Evolutionary conservation across 345 rosid species (phyloP), one percentile per base, ranked within the genome.

Genomic region (Noccaea caerulescens): DNA sequence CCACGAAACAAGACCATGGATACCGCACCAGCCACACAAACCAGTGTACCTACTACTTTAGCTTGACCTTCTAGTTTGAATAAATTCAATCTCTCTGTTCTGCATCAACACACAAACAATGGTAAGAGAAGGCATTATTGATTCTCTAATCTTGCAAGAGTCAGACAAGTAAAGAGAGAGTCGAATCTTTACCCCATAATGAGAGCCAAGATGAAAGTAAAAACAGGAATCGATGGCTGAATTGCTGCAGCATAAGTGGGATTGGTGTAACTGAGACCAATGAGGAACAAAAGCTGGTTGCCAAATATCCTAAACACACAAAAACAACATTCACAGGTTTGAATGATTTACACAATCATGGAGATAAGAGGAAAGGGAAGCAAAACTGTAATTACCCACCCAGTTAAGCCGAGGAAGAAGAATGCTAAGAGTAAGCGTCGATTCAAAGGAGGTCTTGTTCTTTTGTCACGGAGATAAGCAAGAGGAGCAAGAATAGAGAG

Each of bases 211-310:
- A 94, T 72, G 80, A 94, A 94, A 52, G 99, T 94, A 77, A 94
- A 90, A 65, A 94, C 98, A 9, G 99, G 99, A 63, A 94, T 94
- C 0, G 99, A 79, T 10, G 99, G 99, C 63, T 94, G 99, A 76
- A 83, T 90, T 10, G 97, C 98, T 72, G 99, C 98, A 66, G 99
- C 99, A 77, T 89, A 89, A 55, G 98, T 89, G 25, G 99, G 99
- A 87, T 87, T 94, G 50, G 98, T 91, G 83, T 91, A 89, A 80
- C 76, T 84, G 63, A 94, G 90, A 81, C 99, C 99, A 73, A 94
- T 51, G 45, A 94, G 96, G 82, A 94, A 94, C 69, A 94, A 69
- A 58, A 94, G 92, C 86, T 94, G 99, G 78, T 94, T 94, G 49
- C 98, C 99, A 77, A 89, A 94, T 73, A 94, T 86, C 89, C 99